Evolutionary conservation across 2,329 filamentous ascomycete genomes (phyloP).

Genomic region (Phyllachora maydis): DNA sequence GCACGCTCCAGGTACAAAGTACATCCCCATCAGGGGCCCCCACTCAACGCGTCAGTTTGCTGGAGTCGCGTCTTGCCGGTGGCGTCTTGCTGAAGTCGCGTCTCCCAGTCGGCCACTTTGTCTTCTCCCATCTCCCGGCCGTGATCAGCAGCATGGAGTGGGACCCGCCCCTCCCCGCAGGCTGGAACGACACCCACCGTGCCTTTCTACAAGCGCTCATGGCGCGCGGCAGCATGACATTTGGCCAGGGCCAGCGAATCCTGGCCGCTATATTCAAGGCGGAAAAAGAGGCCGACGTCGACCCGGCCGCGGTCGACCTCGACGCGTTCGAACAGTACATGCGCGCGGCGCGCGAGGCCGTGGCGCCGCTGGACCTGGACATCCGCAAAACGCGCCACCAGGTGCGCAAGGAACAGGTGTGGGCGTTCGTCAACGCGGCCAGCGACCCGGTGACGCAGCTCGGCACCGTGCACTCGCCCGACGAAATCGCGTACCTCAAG

Average conservation of each 20-base stretch:
- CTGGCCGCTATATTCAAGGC: constrained; percentile 57
- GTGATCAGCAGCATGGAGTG: too few relatives aligned
- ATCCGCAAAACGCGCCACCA: constrained; percentile 62
- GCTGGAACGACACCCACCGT: constrained; percentile 46
- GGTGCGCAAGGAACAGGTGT: constrained; percentile 42
- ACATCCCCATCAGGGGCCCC: too few relatives aligned
- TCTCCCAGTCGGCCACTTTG: too few relatives aligned
- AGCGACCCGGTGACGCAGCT: constrained; percentile 74
- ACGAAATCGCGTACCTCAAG: constrained; percentile 82
- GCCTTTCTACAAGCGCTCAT: constrained; percentile 85
- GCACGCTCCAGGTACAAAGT: too few relatives aligned
- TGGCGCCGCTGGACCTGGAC: constrained; percentile 72
- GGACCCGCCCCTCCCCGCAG: constrained; percentile 11
- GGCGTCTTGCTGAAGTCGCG: too few relatives aligned
- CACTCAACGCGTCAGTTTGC: too few relatives aligned
- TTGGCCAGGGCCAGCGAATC: constrained; percentile 49
- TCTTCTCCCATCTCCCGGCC: too few relatives aligned
- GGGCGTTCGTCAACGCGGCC: constrained; percentile 71
- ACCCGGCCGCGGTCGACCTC: constrained; percentile 42
- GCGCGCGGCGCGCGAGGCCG: constrained; percentile 44
- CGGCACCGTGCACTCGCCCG: constrained; percentile 57
- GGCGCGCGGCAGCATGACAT: constrained; percentile 56
- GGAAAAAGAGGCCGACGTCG: constrained; percentile 14
- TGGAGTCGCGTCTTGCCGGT: too few relatives aligned
- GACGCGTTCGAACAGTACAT: constrained; percentile 51